Percentiles rank a stretch among this genome's conserved stretches.
phyloP scores from a whole-genome alignment of 2,329 filamentous ascomycete genomes.

The Neobulgaria alba region DNA sequence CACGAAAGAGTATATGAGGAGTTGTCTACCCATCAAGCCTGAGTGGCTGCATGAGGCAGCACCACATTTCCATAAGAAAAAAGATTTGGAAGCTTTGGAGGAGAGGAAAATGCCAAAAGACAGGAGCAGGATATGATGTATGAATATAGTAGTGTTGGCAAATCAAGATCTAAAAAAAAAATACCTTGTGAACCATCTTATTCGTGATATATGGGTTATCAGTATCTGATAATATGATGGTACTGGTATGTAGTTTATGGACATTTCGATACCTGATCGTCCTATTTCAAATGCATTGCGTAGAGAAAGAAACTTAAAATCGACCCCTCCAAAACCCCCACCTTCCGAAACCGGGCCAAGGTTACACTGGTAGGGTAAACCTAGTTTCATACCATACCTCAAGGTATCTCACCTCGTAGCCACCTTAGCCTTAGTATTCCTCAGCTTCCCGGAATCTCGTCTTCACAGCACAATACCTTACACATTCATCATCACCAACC shows the following conservation, averaged over 20 bases:
- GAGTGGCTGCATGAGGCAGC: constrained; percentile 85
- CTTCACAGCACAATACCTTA: too few relatives aligned
- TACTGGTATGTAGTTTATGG: too few relatives aligned
- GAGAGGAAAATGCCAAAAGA: constrained; percentile 66
- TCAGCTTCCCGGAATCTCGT: neutral
- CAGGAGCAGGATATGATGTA: constrained; percentile 15
- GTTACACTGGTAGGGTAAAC: too few relatives aligned
- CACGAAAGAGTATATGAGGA: constrained; percentile 87
- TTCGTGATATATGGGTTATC: too few relatives aligned
- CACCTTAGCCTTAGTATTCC: neutral
- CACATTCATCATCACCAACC: neutral
- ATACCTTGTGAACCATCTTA: neutral
- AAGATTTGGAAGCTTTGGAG: constrained; percentile 76
- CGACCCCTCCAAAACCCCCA: too few relatives aligned
- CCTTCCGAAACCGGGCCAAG: too few relatives aligned
- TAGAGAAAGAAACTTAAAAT: too few relatives aligned
- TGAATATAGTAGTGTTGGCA: constrained; percentile 1
- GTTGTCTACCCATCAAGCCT: constrained; percentile 73
- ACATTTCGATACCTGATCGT: too few relatives aligned
- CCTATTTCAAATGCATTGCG: too few relatives aligned
- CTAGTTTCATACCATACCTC: neutral
- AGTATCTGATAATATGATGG: too few relatives aligned
- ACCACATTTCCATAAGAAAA: constrained; percentile 89
- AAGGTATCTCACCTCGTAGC: neutral
- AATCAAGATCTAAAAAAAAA: neutral